These are phyloP conservation scores for Globisporangium paddicum DNA, from an alignment of 352 stramenopile species.

Conservation along the genomic window DNA sequence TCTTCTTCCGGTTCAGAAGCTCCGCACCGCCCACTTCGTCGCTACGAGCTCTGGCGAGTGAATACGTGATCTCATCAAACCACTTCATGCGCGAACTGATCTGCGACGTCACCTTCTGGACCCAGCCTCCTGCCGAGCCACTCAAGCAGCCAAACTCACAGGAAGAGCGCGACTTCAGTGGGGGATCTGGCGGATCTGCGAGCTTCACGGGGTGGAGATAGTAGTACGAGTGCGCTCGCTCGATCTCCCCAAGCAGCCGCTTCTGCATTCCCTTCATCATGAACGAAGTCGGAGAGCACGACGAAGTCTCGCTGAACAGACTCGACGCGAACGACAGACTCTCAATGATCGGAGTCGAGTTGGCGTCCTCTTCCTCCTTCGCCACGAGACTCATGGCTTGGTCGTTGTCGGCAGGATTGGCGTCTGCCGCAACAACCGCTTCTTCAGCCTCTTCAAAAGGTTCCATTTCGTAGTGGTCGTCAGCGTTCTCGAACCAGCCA, in stretches of 20 bases:
- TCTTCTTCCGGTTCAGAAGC: constrained; percentile 70
- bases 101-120: constrained; percentile 66
- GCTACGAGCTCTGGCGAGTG: constrained; percentile 48
- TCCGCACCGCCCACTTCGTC: constrained; percentile 26
- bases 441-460: constrained; percentile 2
- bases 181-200: constrained; percentile 5
- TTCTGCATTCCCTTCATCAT: constrained; percentile 64
- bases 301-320: constrained; percentile 37
- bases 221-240: constrained; percentile 69
- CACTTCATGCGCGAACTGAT: constrained; percentile 80
- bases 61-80: constrained; percentile 72
- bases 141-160: constrained; percentile 59
- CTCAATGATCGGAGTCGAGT: constrained; percentile 14
- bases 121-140: constrained; percentile 48
- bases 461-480: constrained; percentile 8
- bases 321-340: constrained; percentile 31
- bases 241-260: constrained; percentile 54
- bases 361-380: constrained; percentile 21
- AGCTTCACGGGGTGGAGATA: constrained; percentile 41
- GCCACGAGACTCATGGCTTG: constrained; percentile 10
- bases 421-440: background rate
- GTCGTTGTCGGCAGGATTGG: constrained; percentile 23
- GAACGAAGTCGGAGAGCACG: constrained; percentile 43
- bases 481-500: constrained; percentile 6
- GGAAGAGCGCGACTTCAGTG: background rate